Base-by-base conservation (phyloP, 805 yeast species). In the Ogataea zsoltii region DNA sequence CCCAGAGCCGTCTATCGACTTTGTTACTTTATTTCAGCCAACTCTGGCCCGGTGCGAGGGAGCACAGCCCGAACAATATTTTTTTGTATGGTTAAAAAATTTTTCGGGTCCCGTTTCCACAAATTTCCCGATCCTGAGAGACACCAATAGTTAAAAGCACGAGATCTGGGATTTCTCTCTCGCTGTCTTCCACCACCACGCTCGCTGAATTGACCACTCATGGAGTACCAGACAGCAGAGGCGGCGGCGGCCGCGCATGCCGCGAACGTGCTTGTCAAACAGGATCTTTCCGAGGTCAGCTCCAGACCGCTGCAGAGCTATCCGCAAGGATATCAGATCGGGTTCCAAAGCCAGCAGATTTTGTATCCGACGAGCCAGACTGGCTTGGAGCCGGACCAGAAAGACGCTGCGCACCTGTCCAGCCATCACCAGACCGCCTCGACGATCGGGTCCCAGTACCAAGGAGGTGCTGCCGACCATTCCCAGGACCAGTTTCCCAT, bases 81-180 rank as follows among this genome's bases (percentile, higher is more conserved):
- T 25, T 18, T 33, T 23, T 3, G 14, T 25, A n/a, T n/a, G n/a
- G n/a, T n/a, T n/a, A n/a, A 18, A 33, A 44, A 44, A 44, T 23
- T 44, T 44, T 44, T 44, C 39, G 38, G 37, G 40, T 39, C 40
- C 48, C 43, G 29, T 43, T 43, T 39, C 29, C 16, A 29, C 44
- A 33, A 38, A 28, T 32, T 28, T 25, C 35, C 35, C 36, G 41
- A 33, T 39, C 38, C 34, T 33, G 28, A 38, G 41, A 37, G 25
- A 21, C 25, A 21, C 7, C 25, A 21, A 6, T n/a, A n/a, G 9
- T 9, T 21, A 21, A 21, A 21, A 21, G 25, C 25, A 5, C 9
- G 25, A 9, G 9, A 6, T 9, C 25, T 21, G 25, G 25, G 9
- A 6, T 9, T 21, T 6, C 9, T 9, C 25, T 21, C 7, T 21